These are phyloP conservation scores for Tricholoma sp. DNA, from an alignment of 768 basidiomycete species.

Conservation along the genomic window DNA sequence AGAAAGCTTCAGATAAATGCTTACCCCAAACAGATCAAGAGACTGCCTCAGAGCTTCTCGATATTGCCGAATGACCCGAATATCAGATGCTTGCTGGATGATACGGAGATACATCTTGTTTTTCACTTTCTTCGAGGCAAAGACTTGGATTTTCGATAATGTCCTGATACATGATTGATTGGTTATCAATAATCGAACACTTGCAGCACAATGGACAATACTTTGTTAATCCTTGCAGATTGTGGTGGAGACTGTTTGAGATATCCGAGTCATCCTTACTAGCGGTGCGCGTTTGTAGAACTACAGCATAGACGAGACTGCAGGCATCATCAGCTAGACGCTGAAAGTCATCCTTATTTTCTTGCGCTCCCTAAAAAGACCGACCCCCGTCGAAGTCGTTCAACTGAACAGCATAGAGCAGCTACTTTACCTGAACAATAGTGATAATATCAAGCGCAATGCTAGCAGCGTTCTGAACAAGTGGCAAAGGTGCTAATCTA, in stretches of 20 bases:
- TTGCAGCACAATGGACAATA: neutral
- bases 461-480: conserved; percentile 16
- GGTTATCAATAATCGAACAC: neutral
- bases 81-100: conserved; percentile 10
- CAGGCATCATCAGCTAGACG: conserved; percentile 20
- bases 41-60: conserved; percentile 17
- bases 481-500: conserved; percentile 15
- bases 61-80: conserved; percentile 15
- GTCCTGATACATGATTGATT: conserved; percentile 7
- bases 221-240: conserved; percentile 12
- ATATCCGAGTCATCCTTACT: conserved; percentile 8
- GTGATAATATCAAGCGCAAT: conserved; percentile 15
- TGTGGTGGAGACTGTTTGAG: neutral
- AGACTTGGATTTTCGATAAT: conserved; percentile 12
- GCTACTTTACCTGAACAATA: conserved; percentile 13
- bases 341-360: conserved; percentile 19
- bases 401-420: neutral
- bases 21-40: conserved; percentile 22
- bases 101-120: conserved; percentile 11
- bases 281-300: conserved; percentile 10
- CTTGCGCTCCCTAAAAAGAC: conserved; percentile 13
- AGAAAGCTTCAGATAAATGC: neutral
- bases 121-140: conserved; percentile 10
- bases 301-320: conserved; percentile 16
- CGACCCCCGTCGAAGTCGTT: neutral